A percentile compares a stretch with the other conserved stretches of the same genome.
These are phyloP conservation scores for Aspergillus pseudoviridinutans DNA, from an alignment of 2,329 filamentous ascomycete genomes.

Conservation along the genomic window DNA sequence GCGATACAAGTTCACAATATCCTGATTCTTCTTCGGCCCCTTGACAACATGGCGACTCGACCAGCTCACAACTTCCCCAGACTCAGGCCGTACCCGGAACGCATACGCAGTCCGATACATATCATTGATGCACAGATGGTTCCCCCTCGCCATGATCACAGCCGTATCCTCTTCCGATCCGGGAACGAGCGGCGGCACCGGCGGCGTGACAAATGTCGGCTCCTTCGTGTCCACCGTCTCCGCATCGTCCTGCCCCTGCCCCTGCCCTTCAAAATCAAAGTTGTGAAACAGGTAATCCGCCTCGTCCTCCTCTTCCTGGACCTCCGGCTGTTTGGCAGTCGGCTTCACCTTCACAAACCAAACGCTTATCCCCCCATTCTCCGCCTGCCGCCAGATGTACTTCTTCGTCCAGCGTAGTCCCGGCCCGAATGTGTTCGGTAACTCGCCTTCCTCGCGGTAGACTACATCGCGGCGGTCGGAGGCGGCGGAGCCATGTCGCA, in stretches of 20 bases:
- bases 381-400: constrained; percentile 41
- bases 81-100: constrained; percentile 32
- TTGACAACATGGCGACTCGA: constrained; percentile 43
- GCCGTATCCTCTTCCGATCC: constrained; percentile 14
- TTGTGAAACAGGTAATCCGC: constrained; percentile 45
- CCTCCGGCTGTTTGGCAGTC: background rate
- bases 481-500: constrained; percentile 5
- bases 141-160: constrained; percentile 36
- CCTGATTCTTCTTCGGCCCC: constrained; percentile 44
- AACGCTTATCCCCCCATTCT: constrained; percentile 33
- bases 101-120: constrained; percentile 45
- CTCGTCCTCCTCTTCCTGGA: constrained; percentile 21
- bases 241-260: constrained; percentile 1
- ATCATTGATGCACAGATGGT: constrained; percentile 45
- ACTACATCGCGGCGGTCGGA: constrained; percentile 26
- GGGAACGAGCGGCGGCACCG: constrained; percentile 17
- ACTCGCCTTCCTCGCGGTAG: constrained; percentile 42
- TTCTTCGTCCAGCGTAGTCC: constrained; percentile 38
- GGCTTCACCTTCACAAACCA: constrained; percentile 42
- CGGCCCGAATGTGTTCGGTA: constrained; percentile 25
- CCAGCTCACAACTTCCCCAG: constrained; percentile 37
- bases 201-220: constrained; percentile 21
- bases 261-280: constrained; percentile 30
- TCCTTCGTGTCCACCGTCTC: background rate
- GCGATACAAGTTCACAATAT: constrained; percentile 41